Conservation (phyloP, 139 green algal species). For the Haematococcus lacustris region DNA sequence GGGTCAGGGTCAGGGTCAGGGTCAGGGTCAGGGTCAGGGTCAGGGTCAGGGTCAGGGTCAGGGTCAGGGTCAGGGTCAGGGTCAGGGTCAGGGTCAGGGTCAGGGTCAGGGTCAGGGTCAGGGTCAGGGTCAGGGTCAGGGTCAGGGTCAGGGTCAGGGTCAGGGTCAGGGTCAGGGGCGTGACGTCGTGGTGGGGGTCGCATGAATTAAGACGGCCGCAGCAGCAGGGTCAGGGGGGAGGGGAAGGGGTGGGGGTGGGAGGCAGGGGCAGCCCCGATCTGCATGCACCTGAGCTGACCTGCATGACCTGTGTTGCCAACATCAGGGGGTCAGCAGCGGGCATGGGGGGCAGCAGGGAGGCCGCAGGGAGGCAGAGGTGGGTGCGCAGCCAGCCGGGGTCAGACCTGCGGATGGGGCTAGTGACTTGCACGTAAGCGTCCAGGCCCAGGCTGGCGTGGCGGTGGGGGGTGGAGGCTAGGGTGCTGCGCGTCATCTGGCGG, state of each 20-base stretch:
- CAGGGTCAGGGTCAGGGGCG: no score
- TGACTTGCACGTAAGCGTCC: constrained; percentile 70
- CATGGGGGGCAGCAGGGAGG: background rate
- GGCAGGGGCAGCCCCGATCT: background rate
- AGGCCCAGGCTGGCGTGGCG: constrained; percentile 65
- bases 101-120: no score
- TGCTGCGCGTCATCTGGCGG: constrained; percentile 62
- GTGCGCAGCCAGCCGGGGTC: no score
- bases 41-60: no score
- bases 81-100: no score
- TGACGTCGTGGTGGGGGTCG: background rate
- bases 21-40: no score
- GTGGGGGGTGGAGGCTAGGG: constrained; percentile 18
- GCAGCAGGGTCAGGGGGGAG: background rate
- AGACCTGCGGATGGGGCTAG: constrained; percentile 62
- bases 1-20: no score
- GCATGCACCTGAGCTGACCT: background rate
- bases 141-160: no score
- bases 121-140: no score
- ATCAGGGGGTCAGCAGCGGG: background rate
- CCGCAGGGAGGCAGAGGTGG: background rate
- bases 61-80: no score
- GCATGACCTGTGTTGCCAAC: background rate
- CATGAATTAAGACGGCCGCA: background rate
- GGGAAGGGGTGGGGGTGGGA: background rate